Conservation (phyloP, 2,329 filamentous ascomycete species). For the Domatiomyces catenatus region DNA sequence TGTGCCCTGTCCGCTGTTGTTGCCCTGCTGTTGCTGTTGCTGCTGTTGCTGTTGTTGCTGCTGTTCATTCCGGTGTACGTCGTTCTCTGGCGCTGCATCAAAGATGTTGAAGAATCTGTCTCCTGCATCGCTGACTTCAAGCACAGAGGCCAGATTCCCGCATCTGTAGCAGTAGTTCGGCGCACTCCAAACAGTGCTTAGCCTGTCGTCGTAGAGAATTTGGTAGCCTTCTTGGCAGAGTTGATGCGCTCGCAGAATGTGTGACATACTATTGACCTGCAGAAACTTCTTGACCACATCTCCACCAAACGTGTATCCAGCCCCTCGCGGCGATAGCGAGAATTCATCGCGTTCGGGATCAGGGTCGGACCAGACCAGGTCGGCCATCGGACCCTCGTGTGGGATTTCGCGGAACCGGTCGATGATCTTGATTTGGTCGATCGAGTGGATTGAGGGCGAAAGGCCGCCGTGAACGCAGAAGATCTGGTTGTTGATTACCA, state of each 20-base stretch:
- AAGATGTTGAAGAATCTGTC: constrained; percentile 97
- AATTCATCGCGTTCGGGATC: constrained; percentile 97
- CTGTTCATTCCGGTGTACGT: constrained; percentile 65
- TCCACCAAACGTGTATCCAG: constrained; percentile 92
- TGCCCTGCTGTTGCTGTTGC: constrained; percentile 29
- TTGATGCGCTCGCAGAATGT: constrained; percentile 95
- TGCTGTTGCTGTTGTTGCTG: constrained; percentile 47
- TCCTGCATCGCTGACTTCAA: constrained; percentile 86
- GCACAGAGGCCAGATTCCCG: constrained; percentile 90
- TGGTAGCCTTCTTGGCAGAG: constrained; percentile 97
- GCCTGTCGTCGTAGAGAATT: constrained; percentile 81
- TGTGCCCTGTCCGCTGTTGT: constrained; percentile 54
- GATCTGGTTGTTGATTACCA: constrained; percentile 97
- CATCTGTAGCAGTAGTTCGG: constrained; percentile 93
- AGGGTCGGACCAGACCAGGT: constrained; percentile 95
- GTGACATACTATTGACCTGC: constrained; percentile 92
- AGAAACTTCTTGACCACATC: constrained; percentile 98
- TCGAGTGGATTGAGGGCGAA: constrained; percentile 84
- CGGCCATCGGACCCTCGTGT: constrained; percentile 98
- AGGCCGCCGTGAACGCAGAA: constrained; percentile 95
- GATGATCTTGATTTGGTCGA: constrained; percentile 99
- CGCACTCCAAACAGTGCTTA: constrained; percentile 96
- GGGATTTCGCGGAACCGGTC: constrained; percentile 97
- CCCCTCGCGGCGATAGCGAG: constrained; percentile 78
- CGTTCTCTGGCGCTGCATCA: constrained; percentile 89